A percentile compares a stretch with the other conserved stretches of the same genome.
These are phyloP conservation scores for Protomyces inundatus DNA, from an alignment of 1,139 yeast species.

Conservation along the genomic window DNA sequence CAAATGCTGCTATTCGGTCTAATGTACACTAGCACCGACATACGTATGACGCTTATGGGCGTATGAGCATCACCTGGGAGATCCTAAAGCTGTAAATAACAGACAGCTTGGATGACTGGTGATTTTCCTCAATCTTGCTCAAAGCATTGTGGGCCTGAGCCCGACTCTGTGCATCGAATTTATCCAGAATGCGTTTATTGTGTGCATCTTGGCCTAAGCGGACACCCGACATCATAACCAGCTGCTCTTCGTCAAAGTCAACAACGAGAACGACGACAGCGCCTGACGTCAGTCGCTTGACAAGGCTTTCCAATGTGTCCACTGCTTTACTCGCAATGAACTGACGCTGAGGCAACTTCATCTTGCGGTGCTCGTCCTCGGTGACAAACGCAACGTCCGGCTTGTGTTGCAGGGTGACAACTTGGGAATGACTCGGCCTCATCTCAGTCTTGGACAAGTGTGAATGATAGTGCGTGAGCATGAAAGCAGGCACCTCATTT, in stretches of 20 bases:
- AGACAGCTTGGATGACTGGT: too few species aligned
- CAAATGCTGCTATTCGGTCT: too few species aligned
- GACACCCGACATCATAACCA: constrained; percentile 73
- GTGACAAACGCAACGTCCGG: constrained; percentile 40
- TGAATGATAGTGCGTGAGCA: neutral
- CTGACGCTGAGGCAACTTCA: constrained; percentile 73
- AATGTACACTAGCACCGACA: too few species aligned
- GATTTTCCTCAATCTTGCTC: neutral
- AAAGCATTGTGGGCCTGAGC: neutral
- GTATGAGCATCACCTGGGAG: too few species aligned
- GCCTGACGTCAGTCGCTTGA: constrained; percentile 54
- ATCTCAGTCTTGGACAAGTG: too few species aligned
- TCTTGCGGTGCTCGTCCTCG: constrained; percentile 43
- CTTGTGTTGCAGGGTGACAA: constrained; percentile 18
- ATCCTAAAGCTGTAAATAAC: too few species aligned
- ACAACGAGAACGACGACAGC: constrained; percentile 59
- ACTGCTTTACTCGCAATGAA: constrained; percentile 68
- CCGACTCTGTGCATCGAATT: neutral
- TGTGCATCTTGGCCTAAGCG: constrained; percentile 82
- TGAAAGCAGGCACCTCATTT: neutral
- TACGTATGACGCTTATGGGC: too few species aligned
- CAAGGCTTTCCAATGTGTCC: constrained; percentile 52
- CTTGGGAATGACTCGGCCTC: too few species aligned
- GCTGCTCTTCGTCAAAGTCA: constrained; percentile 73
- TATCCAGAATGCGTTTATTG: constrained; percentile 38